Evolutionary conservation across 2,329 filamentous ascomycete genomes (phyloP).

Genomic region (Meredithiella fracta): DNA sequence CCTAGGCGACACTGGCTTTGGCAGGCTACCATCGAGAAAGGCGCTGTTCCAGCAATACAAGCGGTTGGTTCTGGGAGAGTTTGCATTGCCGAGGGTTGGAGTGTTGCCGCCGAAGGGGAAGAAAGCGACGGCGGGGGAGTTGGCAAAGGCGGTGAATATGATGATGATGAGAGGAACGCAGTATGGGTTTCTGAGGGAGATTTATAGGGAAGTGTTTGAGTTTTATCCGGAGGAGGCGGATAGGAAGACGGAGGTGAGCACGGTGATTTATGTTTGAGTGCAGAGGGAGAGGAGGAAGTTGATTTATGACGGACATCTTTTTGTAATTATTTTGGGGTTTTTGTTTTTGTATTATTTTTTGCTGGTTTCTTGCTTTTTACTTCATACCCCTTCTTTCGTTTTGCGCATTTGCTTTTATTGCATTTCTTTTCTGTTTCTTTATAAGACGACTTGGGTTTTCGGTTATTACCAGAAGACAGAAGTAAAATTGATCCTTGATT

Average conservation of each 20-base stretch:
- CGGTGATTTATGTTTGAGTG: slow-evolving; percentile 30
- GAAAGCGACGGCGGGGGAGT: slow-evolving; percentile 51
- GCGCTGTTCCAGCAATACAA: slow-evolving; percentile 65
- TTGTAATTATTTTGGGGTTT: neutral
- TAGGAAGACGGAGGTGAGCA: slow-evolving; percentile 45
- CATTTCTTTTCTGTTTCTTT: too few species aligned
- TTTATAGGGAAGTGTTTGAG: slow-evolving; percentile 73
- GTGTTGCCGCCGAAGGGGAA: slow-evolving; percentile 36
- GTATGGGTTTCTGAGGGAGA: slow-evolving; percentile 64
- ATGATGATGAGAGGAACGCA: slow-evolving; percentile 54
- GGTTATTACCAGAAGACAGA: too few species aligned
- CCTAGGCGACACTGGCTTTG: slow-evolving; percentile 64
- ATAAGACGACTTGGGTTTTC: too few species aligned
- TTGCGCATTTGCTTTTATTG: too few species aligned
- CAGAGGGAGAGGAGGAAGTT: neutral
- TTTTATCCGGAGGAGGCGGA: slow-evolving; percentile 67
- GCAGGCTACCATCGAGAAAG: slow-evolving; percentile 51
- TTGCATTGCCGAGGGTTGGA: slow-evolving; percentile 31
- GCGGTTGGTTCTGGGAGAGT: slow-evolving; percentile 58
- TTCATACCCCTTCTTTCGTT: too few species aligned
- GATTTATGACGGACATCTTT: neutral
- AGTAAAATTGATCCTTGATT: too few species aligned
- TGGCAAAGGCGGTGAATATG: slow-evolving; percentile 62
- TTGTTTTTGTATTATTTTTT: too few species aligned
- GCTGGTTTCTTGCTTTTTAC: too few species aligned